Evolutionary conservation across 768 basidiomycete species (phyloP).

Genomic region (Obba rivulosa): DNA sequence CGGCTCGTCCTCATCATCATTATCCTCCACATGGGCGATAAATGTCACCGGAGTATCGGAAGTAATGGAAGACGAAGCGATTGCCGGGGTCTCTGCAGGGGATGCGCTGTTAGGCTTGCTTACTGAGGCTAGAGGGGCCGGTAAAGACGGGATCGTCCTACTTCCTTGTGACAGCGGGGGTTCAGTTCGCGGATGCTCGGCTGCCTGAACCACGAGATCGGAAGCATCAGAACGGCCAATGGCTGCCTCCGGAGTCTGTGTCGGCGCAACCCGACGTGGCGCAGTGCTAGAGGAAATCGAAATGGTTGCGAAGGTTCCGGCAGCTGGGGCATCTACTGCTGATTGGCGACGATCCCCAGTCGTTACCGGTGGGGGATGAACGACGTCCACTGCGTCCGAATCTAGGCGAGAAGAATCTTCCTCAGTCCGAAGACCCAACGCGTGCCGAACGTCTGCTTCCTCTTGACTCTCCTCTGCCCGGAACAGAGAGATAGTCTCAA

Average conservation of each 20-base stretch:
- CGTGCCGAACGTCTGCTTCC: conserved; percentile 44
- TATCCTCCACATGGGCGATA: conserved; percentile 23
- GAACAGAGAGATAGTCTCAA: conserved; percentile 59
- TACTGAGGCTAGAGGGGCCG: background rate
- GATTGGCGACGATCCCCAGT: background rate
- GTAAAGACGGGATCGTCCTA: too few species aligned
- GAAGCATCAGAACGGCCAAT: too few species aligned
- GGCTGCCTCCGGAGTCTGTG: too few species aligned
- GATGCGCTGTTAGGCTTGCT: too few species aligned
- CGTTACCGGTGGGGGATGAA: background rate
- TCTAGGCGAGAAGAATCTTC: background rate
- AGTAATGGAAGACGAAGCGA: background rate
- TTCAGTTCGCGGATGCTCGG: too few species aligned
- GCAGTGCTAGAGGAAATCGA: background rate
- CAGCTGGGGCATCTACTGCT: background rate
- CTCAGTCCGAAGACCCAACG: conserved; percentile 28
- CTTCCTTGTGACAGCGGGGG: too few species aligned
- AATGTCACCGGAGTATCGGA: background rate
- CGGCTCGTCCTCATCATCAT: conserved; percentile 62
- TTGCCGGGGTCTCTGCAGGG: background rate
- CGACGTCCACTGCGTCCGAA: too few species aligned
- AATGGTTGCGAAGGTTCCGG: background rate
- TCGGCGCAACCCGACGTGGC: background rate
- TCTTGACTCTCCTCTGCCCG: conserved; percentile 60
- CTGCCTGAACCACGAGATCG: background rate